Conservation (phyloP, 176 grass and related monocot genomes). For the Eragrostis nindensis region DNA sequence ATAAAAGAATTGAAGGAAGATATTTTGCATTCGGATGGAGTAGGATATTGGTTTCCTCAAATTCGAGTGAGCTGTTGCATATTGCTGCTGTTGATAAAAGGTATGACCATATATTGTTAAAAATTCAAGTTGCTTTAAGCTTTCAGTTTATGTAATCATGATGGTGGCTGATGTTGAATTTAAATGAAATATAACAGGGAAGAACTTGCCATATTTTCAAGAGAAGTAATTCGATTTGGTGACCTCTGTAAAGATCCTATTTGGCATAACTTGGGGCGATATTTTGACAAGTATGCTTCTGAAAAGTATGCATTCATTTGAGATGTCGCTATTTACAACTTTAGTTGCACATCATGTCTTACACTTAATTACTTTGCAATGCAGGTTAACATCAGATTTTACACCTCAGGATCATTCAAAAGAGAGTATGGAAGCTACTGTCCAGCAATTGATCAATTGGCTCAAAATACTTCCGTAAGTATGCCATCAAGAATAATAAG, state of each 20-base stretch:
- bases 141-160: slow-evolving; percentile 5
- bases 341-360: slow-evolving; percentile 30
- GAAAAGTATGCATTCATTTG: slow-evolving; percentile 43
- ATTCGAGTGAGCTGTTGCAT: slow-evolving; percentile 66
- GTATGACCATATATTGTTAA: slow-evolving; percentile 43
- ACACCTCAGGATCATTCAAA: slow-evolving; percentile 74
- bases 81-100: slow-evolving; percentile 90
- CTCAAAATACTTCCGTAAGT: slow-evolving; percentile 92
- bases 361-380: slow-evolving; percentile 32
- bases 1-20: slow-evolving; percentile 79
- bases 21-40: slow-evolving; percentile 82
- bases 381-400: slow-evolving; percentile 69
- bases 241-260: slow-evolving; percentile 89
- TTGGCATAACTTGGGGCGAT: slow-evolving; percentile 94
- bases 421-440: slow-evolving; percentile 55
- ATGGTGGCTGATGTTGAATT: slow-evolving; percentile 13
- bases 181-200: slow-evolving; percentile 80
- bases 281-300: slow-evolving; percentile 79
- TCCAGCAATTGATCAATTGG: slow-evolving; percentile 79
- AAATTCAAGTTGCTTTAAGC: background rate
- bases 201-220: slow-evolving; percentile 77
- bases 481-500: background rate
- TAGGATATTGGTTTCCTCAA: slow-evolving; percentile 66
- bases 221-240: slow-evolving; percentile 95
- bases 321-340: background rate